These are phyloP conservation scores for Anaeromyces robustus DNA, from an alignment of 192 early-diverging fungal species.

Conservation along the genomic window DNA sequence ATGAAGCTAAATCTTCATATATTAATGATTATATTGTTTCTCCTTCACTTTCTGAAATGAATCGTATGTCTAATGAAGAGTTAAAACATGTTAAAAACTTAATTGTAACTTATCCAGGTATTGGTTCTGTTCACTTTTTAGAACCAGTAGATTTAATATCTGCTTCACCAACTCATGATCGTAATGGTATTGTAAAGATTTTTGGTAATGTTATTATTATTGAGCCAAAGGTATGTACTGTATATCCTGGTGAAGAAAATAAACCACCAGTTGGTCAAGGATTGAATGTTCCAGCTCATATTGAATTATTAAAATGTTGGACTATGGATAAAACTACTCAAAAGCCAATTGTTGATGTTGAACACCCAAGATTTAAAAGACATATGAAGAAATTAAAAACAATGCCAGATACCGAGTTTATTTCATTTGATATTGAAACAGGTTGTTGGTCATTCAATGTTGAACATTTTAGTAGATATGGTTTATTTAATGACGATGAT, in stretches of 20 bases:
- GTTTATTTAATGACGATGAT: slow-evolving; percentile 40
- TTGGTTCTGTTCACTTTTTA: slow-evolving; percentile 63
- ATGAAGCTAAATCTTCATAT: not conserved
- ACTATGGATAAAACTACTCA: slow-evolving; percentile 63
- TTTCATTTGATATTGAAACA: slow-evolving; percentile 48
- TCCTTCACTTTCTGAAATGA: slow-evolving; percentile 58
- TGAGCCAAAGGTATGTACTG: slow-evolving; percentile 40
- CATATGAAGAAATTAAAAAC: slow-evolving; percentile 52
- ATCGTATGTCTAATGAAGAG: slow-evolving; percentile 46
- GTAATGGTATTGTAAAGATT: slow-evolving; percentile 39
- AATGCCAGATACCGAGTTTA: slow-evolving; percentile 62
- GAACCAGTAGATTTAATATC: slow-evolving; percentile 67
- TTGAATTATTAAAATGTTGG: slow-evolving; percentile 69
- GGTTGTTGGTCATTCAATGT: slow-evolving; percentile 90
- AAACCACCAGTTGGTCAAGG: slow-evolving; percentile 73
- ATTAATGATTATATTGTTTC: slow-evolving; percentile 47
- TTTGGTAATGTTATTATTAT: slow-evolving; percentile 69
- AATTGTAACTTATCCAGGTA: slow-evolving; percentile 42
- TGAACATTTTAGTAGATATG: slow-evolving; percentile 58
- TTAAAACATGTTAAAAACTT: slow-evolving; percentile 59
- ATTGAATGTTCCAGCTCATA: slow-evolving; percentile 70
- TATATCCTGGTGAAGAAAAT: slow-evolving; percentile 66
- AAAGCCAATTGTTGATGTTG: slow-evolving; percentile 40
- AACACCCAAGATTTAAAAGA: slow-evolving; percentile 49
- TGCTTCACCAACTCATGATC: slow-evolving; percentile 24